Base-by-base conservation (phyloP, 345 rosid genomes). In the Xanthoceras sorbifolium region DNA sequence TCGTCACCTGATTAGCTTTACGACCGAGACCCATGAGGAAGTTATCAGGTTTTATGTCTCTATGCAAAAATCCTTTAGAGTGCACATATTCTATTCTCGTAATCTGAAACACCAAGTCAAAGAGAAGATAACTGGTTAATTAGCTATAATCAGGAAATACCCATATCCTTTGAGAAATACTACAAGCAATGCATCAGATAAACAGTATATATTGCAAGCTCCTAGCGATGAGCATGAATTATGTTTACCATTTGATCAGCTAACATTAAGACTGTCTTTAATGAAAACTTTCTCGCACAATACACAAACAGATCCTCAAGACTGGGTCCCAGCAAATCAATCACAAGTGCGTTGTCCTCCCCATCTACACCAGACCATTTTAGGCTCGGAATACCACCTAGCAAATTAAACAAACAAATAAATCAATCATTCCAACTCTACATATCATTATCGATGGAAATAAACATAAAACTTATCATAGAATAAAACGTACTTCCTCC, bases 301-400 rank as follows among this genome's bases (percentile, higher is more conserved):
- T 95, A 95, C 55, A 90, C 93, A 64, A 95, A 93, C 11, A 95
- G 64, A 85, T 95, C 99, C 74, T 95, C 98, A 10, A 95, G 91
- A 80, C 99, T 95, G 8, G 99, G 99, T 20, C 99, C 99, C 0
- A 95, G 85, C 83, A 95, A 89, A 85, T 95, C 99, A 42, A 95
- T 80, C 55, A 93, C 98, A 60, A 93, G 83, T 1, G 89, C 85
- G 61, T 93, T 90, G 50, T 95, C 97, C 69, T 89, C 93, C 64
- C 89, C 93, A 67, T 93, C 98, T 9, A 86, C 87, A 31, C 97
- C 99, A 7, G 92, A 89, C 99, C 98, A 96, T 82, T 85, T 93
- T 70, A 87, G 89, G 55, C 87, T 79, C 7, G 97, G 91, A 71
- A 96, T 90, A 40, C 98, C 99, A 77, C 97, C 99, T 93, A 69